Conservation (phyloP, 129 eudicot species). For the Helichrysum umbraculigerum region DNA sequence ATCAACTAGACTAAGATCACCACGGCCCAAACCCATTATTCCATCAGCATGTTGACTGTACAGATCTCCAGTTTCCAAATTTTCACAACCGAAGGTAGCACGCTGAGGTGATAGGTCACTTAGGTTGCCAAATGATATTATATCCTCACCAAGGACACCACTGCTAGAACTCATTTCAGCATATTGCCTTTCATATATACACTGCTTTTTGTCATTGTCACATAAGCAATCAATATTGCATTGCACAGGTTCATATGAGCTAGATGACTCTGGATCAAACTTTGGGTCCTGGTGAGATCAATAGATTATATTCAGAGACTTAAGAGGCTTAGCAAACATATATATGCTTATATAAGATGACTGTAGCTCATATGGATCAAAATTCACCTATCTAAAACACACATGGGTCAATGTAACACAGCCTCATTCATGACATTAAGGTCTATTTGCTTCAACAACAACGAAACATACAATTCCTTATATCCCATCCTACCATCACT, state of each 20-base stretch:
- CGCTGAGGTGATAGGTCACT: constrained; percentile 91
- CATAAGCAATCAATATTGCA: constrained; percentile 83
- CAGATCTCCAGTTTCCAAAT: constrained; percentile 84
- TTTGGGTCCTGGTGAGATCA: constrained; percentile 73
- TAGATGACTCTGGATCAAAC: constrained; percentile 82
- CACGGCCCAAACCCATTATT: constrained; percentile 97
- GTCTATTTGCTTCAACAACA: background rate
- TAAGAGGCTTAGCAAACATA: background rate
- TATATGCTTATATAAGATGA: background rate
- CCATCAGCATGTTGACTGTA: constrained; percentile 98
- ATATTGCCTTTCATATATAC: constrained; percentile 77
- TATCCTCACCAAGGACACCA: constrained; percentile 88
- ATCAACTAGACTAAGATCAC: constrained; percentile 87
- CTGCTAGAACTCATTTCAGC: constrained; percentile 99
- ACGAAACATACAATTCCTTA: background rate
- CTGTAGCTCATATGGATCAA: background rate
- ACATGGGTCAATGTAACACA: background rate
- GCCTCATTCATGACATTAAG: background rate
- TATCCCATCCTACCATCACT: background rate
- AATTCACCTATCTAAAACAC: background rate
- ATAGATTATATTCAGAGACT: constrained; percentile 11
- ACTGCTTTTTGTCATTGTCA: constrained; percentile 60
- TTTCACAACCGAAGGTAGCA: constrained; percentile 93
- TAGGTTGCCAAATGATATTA: constrained; percentile 84
- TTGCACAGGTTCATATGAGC: constrained; percentile 68